Evolutionary conservation across 306 rosid species (phyloP), one percentile per base, ranked within the genome.

Genomic region (Inga leiocalycina): DNA sequence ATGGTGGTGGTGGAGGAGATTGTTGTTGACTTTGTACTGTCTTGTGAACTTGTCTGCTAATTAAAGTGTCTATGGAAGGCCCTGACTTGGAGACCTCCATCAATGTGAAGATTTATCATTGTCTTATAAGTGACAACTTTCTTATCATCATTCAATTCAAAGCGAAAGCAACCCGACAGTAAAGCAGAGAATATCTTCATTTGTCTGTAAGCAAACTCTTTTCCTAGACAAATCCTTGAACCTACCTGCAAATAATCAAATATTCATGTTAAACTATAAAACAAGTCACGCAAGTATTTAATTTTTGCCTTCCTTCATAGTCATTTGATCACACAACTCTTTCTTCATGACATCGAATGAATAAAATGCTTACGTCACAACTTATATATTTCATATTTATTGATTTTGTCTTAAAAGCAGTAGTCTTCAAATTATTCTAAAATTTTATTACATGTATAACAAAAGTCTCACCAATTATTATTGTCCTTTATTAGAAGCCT

Each of bases 151-250:
- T 86, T 89, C 92, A 91, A 67, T 81, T 83, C 87, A 86, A 95
- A 93, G 48, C 43, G 76, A 67, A 91, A 93, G 82, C 85, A 84
- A 12, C 93, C 80, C 34, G 93, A 51, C 75, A 93, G 71, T 37
- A 88, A 81, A 43, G 98, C 93, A 39, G 88, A 77, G 64, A 95
- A 84, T 86, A 93, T 95, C 89, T 95, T 93, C 93, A 95, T 88
- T 77, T 95, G 97, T 83, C 95, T 89, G 59, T 91, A 92, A 74
- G 98, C 97, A 86, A 95, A 95, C 85, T 93, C 98, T 78, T 87
- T 95, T 51, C 98, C 98, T 0, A 95, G 89, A 81, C 98, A 95
- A 37, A 95, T 88, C 66, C 98, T 81, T 3, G 91, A 95, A 39
- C 98, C 97, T 0, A 95, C 98, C 97, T 92, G 97, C 80, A 83